phyloP scores from a whole-genome alignment of 192 early-diverging fungal species.

The Allomyces macrogynus region DNA sequence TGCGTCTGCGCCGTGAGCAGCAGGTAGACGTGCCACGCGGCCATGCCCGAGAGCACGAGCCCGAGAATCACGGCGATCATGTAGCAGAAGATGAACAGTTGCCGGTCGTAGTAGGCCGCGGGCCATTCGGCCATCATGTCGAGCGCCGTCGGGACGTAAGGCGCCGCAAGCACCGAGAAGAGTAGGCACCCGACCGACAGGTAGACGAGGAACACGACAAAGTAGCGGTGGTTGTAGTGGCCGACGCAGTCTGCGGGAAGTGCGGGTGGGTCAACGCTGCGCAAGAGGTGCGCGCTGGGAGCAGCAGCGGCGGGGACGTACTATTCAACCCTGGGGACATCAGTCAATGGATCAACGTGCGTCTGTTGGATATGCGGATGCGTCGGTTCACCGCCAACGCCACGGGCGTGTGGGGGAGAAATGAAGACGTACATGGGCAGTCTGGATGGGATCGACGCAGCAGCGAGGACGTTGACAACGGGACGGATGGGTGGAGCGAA shows the following conservation, averaged over 20 bases:
- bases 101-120: background rate
- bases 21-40: background rate
- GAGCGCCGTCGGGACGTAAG: background rate
- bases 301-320: background rate
- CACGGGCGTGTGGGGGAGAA: background rate
- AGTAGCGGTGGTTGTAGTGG: conserved; percentile 27
- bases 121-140: background rate
- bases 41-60: background rate
- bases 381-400: background rate
- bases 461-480: background rate
- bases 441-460: background rate
- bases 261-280: background rate
- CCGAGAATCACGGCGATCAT: background rate
- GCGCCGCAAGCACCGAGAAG: background rate
- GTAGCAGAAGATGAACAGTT: background rate
- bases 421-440: background rate
- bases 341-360: too few species aligned
- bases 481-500: too few species aligned
- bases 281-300: too few species aligned
- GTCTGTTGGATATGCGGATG: background rate
- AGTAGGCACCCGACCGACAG: conserved; percentile 2
- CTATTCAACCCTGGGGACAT: background rate
- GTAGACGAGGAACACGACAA: conserved; percentile 25
- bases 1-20: background rate
- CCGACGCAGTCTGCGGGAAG: conserved; percentile 16